phyloP scores from a whole-genome alignment of 495 filamentous ascomycete genomes.

The Parathielavia hyrcaniae region DNA sequence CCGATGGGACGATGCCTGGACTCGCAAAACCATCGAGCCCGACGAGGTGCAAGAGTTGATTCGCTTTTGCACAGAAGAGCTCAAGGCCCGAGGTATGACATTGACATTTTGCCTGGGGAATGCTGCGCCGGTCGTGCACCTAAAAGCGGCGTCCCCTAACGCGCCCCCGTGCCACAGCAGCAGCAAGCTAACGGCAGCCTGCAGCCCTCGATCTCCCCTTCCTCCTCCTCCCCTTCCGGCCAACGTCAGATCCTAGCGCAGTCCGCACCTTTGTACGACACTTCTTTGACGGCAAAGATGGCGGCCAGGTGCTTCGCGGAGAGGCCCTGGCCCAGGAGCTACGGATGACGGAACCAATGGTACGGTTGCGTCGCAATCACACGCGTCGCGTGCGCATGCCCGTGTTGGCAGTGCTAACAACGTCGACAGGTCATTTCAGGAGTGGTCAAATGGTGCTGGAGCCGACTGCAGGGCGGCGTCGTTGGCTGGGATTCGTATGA shows the following conservation, averaged over 20 bases:
- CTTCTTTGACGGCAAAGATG: constrained; percentile 69
- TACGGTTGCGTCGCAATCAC: constrained; percentile 36
- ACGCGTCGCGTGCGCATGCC: not conserved
- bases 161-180: constrained; percentile 19
- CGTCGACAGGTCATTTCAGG: constrained; percentile 72
- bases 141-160: constrained; percentile 5
- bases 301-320: constrained; percentile 50
- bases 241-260: constrained; percentile 82
- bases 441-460: constrained; percentile 98
- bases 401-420: constrained; percentile 16
- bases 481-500: constrained; percentile 98
- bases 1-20: constrained; percentile 85
- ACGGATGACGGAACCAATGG: constrained; percentile 89
- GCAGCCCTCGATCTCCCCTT: constrained; percentile 84
- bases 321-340: constrained; percentile 76
- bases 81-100: constrained; percentile 86
- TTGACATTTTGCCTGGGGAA: constrained; percentile 26
- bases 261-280: constrained; percentile 89
- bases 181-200: constrained; percentile 33
- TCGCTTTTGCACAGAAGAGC: constrained; percentile 74
- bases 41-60: constrained; percentile 88
- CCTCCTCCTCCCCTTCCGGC: constrained; percentile 90
- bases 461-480: constrained; percentile 81
- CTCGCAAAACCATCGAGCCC: constrained; percentile 74
- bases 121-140: constrained; percentile 19